Conservation (phyloP, 129 eudicot genomes). For the Pseudognaphalium luteoalbum region DNA sequence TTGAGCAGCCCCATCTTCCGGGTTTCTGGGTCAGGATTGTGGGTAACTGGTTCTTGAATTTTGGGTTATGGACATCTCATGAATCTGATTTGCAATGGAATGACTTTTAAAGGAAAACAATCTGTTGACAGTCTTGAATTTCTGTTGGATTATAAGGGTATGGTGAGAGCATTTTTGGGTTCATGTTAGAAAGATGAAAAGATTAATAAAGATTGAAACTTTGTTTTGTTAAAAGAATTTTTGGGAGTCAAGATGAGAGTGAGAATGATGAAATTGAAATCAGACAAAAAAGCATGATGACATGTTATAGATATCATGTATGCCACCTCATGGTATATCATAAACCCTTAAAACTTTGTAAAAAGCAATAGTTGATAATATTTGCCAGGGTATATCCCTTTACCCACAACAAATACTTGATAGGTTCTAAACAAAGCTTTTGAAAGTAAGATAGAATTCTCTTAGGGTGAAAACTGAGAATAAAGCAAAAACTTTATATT, state of each 20-base stretch:
- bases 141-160: not conserved
- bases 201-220: constrained; percentile 15
- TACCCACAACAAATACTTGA: too few species aligned
- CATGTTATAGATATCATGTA: constrained; percentile 24
- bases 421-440: too few species aligned
- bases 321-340: not conserved
- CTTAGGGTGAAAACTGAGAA: too few species aligned
- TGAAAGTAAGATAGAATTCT: too few species aligned
- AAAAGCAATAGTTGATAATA: too few species aligned
- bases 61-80: constrained; percentile 77
- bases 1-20: constrained; percentile 80
- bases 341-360: too few species aligned
- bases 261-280: constrained; percentile 21
- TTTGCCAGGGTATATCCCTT: too few species aligned
- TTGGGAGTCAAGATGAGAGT: not conserved
- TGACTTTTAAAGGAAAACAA: constrained; percentile 82
- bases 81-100: constrained; percentile 84
- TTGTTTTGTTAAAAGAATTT: not conserved
- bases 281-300: not conserved
- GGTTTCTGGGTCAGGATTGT: constrained; percentile 65
- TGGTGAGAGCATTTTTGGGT: not conserved
- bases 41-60: constrained; percentile 51
- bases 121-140: constrained; percentile 53
- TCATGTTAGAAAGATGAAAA: constrained; percentile 10
- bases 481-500: too few species aligned